These are phyloP conservation scores for Chalciporus piperatus DNA, from an alignment of 768 basidiomycete species.

Conservation along the genomic window DNA sequence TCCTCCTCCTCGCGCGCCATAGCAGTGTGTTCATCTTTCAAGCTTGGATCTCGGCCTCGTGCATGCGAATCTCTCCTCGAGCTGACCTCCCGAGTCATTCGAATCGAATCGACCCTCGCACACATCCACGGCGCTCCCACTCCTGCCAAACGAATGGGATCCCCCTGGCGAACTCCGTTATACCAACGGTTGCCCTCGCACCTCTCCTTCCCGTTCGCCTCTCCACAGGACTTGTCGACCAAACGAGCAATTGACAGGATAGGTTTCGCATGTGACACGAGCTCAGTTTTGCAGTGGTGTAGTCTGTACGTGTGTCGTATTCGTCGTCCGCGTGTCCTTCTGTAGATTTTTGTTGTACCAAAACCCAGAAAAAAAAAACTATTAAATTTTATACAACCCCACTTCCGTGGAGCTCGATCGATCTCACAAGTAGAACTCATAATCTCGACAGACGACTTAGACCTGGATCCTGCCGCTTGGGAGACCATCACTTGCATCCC, in stretches of 20 bases:
- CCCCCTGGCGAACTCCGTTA: neutral
- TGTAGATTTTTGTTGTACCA: slow-evolving; percentile 6
- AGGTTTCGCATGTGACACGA: slow-evolving; percentile 4
- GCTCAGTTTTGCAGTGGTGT: slow-evolving; percentile 7
- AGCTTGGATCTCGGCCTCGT: slow-evolving; percentile 10
- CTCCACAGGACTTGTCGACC: neutral
- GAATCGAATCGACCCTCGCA: neutral
- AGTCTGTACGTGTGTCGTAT: slow-evolving; percentile 3
- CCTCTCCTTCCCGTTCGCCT: neutral
- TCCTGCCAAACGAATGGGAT: neutral
- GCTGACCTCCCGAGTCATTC: neutral
- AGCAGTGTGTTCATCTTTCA: slow-evolving; percentile 13
- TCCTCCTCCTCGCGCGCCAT: neutral
- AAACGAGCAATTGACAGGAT: neutral
- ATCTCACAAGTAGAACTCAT: no score
- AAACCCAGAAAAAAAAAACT: slow-evolving; percentile 11
- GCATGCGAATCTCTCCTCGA: slow-evolving; percentile 5
- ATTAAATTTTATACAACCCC: neutral
- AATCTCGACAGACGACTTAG: no score
- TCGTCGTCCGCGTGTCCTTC: slow-evolving; percentile 4
- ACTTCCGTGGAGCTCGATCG: no score
- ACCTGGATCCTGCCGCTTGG: no score
- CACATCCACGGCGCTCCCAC: neutral
- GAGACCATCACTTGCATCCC: no score
- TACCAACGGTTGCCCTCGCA: neutral